Evolutionary conservation across 192 early-diverging fungal genomes (phyloP), one percentile per base, ranked within the genome.

Genomic region (Gaertneriomyces sp.): DNA sequence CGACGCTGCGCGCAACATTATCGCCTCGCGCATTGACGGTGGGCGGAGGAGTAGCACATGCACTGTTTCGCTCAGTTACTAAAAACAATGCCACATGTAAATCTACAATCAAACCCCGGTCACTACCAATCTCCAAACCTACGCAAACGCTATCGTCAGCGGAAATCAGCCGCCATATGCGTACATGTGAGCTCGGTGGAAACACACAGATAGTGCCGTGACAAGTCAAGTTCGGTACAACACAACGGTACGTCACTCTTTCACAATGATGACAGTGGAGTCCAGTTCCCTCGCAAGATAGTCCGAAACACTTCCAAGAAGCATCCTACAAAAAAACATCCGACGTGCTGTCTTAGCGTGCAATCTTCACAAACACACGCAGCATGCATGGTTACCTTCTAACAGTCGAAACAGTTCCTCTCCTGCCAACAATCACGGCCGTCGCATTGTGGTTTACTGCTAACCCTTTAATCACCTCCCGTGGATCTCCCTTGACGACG

Each of bases 261-360:
- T 69, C 49, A 69, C 67, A 42, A 69, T 69, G 40, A 69, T 61
- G 46, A 69, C 59, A 7, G 61, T 64, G 38, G 61, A 38, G 19
- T 43, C 10, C n/a, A 62, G 39, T 10, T 70, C 61, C 11, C 42
- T 38, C 19, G 53, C 51, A n/a, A 64, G 54, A 52, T 49, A 64
- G 54, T 70, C 67, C 12, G 67, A 69, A 10, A 69, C 67, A 44
- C 59, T 61, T 10, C 67, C 67, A 17, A 61, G 67, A 2, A 69
- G 58, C 3, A 53, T 60, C 33, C 67, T 69, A 47, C 19, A 51
- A 12, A 19, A 9, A 7, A 19, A 7, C 53, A 55, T 7, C 9
- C 8, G 53, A 55, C 7, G 7, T 3, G 11, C 8, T 4, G 10
- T 60, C 14, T 42, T 9, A 46, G 41, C 14, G 60, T 46, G 9